These are phyloP conservation scores for Kluyveromyces sp. DNA, from an alignment of 1,139 yeast genomes.

Conservation along the genomic window DNA sequence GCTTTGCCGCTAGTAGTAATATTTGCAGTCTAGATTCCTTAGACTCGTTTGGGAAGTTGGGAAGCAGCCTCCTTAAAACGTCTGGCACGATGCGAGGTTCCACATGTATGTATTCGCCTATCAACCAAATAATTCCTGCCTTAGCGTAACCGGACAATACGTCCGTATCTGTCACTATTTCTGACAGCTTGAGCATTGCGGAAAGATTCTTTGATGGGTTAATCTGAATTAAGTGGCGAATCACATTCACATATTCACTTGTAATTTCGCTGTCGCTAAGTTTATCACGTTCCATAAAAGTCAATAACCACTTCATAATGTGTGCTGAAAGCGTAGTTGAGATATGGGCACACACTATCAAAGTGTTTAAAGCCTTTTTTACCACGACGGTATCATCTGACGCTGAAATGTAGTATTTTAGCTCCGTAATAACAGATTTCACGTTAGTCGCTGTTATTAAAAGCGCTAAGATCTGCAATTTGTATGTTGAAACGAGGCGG, in stretches of 20 bases:
- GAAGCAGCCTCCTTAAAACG: conserved; percentile 55
- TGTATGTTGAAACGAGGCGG: conserved; percentile 41
- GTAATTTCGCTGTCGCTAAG: conserved; percentile 34
- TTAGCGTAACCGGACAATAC: conserved; percentile 44
- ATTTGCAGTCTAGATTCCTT: conserved; percentile 60
- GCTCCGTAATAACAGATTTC: conserved; percentile 51
- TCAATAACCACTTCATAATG: conserved; percentile 41
- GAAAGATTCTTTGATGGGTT: conserved; percentile 40
- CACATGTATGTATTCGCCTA: conserved; percentile 64
- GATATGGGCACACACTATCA: conserved; percentile 46
- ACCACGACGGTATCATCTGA: conserved; percentile 37
- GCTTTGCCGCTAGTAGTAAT: conserved; percentile 66
- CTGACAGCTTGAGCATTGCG: conserved; percentile 39
- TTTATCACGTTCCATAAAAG: conserved; percentile 31
- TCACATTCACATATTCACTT: conserved; percentile 58
- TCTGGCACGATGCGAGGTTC: conserved; percentile 67
- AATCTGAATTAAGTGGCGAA: conserved; percentile 67
- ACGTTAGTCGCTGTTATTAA: conserved; percentile 50
- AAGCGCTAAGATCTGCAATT: conserved; percentile 57
- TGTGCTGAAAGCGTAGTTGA: conserved; percentile 32
- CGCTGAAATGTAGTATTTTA: conserved; percentile 55
- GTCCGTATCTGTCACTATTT: conserved; percentile 16
- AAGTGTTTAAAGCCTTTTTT: conserved; percentile 52
- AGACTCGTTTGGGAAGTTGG: conserved; percentile 50
- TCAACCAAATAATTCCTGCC: conserved; percentile 83